These are phyloP conservation scores for Albophoma yamanashiensis DNA, from an alignment of 2,329 filamentous ascomycete genomes.

Conservation along the genomic window DNA sequence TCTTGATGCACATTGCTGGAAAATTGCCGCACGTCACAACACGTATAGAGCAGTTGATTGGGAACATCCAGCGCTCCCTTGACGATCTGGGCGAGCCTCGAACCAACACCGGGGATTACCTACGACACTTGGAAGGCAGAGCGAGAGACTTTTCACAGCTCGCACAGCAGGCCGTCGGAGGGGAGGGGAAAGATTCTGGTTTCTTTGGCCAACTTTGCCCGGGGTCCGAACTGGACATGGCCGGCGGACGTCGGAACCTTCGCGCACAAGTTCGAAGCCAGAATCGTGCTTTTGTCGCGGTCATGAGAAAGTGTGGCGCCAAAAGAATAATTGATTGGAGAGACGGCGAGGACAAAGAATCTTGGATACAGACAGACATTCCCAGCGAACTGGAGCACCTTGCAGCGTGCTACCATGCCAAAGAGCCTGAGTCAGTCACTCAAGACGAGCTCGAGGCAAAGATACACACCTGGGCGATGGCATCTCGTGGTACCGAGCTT, in stretches of 20 bases:
- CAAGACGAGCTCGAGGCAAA: conserved; percentile 5
- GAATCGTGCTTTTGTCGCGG: not conserved
- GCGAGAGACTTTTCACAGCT: not conserved
- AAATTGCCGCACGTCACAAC: conserved; percentile 2
- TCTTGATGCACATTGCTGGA: conserved; percentile 1
- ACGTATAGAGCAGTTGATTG: conserved; percentile 2
- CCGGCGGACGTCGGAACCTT: not conserved
- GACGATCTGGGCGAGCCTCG: not conserved
- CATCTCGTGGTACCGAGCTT: conserved; percentile 34
- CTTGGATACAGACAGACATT: not conserved
- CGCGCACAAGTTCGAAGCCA: not conserved
- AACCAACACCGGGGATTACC: not conserved
- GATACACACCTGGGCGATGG: conserved; percentile 10
- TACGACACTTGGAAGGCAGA: not conserved
- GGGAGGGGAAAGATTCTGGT: not conserved
- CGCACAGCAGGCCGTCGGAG: not conserved
- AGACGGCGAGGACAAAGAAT: not conserved
- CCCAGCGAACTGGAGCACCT: not conserved
- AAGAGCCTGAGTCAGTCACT: not conserved
- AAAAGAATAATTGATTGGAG: not conserved
- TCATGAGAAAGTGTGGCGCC: not conserved
- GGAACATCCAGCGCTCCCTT: not conserved
- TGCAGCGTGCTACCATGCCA: not conserved
- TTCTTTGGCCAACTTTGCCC: not conserved
- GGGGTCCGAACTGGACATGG: not conserved